Evolutionary conservation across 225 moss, liverwort and hornwort species (phyloP), one percentile per base, ranked within the genome.

Genomic region (Pseudoscleropodium purum): DNA sequence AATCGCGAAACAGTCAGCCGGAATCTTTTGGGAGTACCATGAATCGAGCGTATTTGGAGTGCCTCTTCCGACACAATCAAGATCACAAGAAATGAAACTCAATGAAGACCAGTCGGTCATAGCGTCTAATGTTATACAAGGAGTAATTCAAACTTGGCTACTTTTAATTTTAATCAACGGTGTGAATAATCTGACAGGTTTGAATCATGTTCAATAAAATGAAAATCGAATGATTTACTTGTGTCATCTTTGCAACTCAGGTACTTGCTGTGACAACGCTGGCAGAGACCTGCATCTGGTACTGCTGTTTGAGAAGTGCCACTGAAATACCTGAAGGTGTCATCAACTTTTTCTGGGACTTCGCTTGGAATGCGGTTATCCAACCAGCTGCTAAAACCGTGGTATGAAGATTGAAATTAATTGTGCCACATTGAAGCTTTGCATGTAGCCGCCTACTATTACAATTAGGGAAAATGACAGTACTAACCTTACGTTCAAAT

Each of bases 251-350:
- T 89, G 87, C 86, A 88, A 79, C 88, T 45, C 88, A 98, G 98
- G 93, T 98, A 84, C 91, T 98, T 64, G 91, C 98, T 70, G 83
- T 98, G 52, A 92, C 93, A 87, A 90, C 94, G 68, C 89, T 96
- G 73, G 95, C 98, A 75, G 93, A 97, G 54, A 86, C 93, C 85
- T 97, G 96, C 90, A 90, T 94, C 79, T 98, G 98, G 97, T 96
- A 94, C 79, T 95, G 92, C 90, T 88, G 74, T 75, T 88, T 91
- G 57, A 94, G 93, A 85, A 85, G 92, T 86, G 87, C 92, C 90
- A 33, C 86, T 85, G 93, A 95, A 79, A 93, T 96, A 87, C 95
- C 94, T 75, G 95, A 98, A 87, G 87, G 76, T 87, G 90, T 95
- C 62, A 88, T 91, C 78, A 93, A 90, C 66, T 95, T 94, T 89